Evolutionary conservation across 2,329 filamentous ascomycete genomes (phyloP).

Genomic region (Chaetomiaceae sp.): DNA sequence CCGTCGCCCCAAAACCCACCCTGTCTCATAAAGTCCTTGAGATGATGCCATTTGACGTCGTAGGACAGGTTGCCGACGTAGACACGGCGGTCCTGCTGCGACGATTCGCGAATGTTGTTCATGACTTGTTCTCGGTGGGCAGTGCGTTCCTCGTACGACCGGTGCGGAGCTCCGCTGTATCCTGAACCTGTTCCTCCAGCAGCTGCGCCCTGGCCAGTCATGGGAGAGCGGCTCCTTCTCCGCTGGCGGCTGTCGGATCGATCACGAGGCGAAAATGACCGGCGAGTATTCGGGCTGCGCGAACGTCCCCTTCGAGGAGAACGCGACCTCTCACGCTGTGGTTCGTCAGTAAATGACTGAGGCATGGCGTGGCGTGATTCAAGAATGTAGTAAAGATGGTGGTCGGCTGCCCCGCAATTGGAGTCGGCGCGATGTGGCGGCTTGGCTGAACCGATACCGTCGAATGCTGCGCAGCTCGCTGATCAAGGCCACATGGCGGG

Average conservation of each 20-base stretch:
- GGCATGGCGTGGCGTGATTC: slow-evolving; percentile 5
- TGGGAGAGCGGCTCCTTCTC: slow-evolving; percentile 79
- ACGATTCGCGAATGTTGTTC: slow-evolving; percentile 86
- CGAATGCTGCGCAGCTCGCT: background rate
- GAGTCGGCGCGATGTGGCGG: background rate
- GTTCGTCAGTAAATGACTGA: slow-evolving; percentile 30
- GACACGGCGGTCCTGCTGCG: slow-evolving; percentile 97
- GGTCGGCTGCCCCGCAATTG: background rate
- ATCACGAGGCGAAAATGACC: slow-evolving; percentile 70
- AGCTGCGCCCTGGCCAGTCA: slow-evolving; percentile 67
- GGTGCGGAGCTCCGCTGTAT: slow-evolving; percentile 63
- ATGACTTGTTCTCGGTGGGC: slow-evolving; percentile 92
- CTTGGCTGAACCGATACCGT: background rate
- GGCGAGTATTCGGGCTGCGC: slow-evolving; percentile 71
- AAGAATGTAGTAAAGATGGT: background rate
- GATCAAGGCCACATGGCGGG: slow-evolving; percentile 10
- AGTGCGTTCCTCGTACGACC: slow-evolving; percentile 78
- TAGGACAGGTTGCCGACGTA: slow-evolving; percentile 99
- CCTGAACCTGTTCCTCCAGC: slow-evolving; percentile 66
- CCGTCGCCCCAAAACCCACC: slow-evolving; percentile 56
- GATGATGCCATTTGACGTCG: slow-evolving; percentile 99
- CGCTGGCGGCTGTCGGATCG: slow-evolving; percentile 75
- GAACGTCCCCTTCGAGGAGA: slow-evolving; percentile 76
- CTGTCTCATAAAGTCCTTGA: slow-evolving; percentile 99
- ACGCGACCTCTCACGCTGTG: slow-evolving; percentile 77